A percentile compares a stretch with the other conserved stretches of the same genome.
These are phyloP conservation scores for Nemania sp. DNA, from an alignment of 2,329 filamentous ascomycete genomes.

Conservation along the genomic window DNA sequence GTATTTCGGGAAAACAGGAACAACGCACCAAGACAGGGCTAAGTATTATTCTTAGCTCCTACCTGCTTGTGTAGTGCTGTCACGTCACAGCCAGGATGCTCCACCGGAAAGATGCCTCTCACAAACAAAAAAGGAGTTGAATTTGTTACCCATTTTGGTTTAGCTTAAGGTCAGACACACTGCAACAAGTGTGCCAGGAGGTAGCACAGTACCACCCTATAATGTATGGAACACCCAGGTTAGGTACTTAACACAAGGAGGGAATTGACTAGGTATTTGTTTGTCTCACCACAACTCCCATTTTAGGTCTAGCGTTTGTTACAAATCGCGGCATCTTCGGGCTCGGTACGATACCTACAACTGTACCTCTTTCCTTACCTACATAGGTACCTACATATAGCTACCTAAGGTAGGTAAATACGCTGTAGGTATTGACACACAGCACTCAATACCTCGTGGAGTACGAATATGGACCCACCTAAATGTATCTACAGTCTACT, in stretches of 20 bases:
- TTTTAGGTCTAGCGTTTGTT: constrained; percentile 6
- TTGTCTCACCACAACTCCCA: constrained; percentile 10
- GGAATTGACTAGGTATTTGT: not conserved
- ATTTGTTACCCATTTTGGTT: constrained; percentile 27
- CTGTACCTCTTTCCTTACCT: no score
- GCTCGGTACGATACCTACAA: no score
- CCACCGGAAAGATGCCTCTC: not conserved
- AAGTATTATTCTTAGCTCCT: constrained; percentile 30
- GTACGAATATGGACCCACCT: no score
- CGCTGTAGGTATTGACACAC: no score
- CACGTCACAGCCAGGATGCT: constrained; percentile 1
- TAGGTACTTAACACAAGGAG: not conserved
- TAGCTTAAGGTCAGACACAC: constrained; percentile 15
- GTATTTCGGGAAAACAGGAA: constrained; percentile 38
- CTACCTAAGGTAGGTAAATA: no score
- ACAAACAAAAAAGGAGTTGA: constrained; percentile 10
- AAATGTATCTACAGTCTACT: not conserved
- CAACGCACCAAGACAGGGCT: constrained; percentile 14
- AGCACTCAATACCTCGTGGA: not conserved
- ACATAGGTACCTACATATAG: not conserved
- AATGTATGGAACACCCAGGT: not conserved
- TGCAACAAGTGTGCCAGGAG: constrained; percentile 17
- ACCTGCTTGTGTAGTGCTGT: not conserved
- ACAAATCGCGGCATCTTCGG: constrained; percentile 32
- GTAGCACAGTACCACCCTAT: not conserved